Conservation (phyloP, 352 stramenopile genomes). For the Pythium scleroteichum region DNA sequence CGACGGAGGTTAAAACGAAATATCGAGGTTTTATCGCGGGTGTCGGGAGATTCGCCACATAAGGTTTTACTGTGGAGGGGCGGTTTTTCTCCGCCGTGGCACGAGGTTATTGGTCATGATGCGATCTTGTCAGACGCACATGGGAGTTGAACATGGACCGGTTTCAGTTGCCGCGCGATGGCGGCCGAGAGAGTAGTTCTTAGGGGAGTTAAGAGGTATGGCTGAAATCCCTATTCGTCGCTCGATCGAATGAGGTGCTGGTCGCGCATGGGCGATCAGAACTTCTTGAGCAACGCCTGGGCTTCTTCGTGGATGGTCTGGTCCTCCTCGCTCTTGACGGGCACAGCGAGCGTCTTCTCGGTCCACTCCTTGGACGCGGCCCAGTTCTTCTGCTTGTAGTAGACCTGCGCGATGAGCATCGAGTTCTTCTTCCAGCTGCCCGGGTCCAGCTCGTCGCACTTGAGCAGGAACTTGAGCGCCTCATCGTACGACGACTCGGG, state of each 20-base stretch:
- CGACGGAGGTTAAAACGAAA: too few species aligned
- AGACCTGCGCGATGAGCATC: constrained; percentile 77
- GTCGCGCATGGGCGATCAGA: constrained; percentile 6
- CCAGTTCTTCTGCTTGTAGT: constrained; percentile 79
- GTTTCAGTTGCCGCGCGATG: too few species aligned
- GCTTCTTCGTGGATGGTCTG: constrained; percentile 68
- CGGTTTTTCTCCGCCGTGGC: neutral
- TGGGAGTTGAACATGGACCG: too few species aligned
- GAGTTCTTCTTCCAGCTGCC: constrained; percentile 86
- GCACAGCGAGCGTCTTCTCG: constrained; percentile 64
- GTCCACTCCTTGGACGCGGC: constrained; percentile 68
- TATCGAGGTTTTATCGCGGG: neutral
- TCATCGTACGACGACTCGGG: constrained; percentile 84
- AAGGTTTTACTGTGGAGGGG: neutral
- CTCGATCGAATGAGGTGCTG: neutral
- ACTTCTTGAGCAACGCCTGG: constrained; percentile 32
- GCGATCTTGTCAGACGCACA: neutral
- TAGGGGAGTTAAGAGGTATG: neutral
- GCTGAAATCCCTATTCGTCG: neutral
- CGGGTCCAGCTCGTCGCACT: constrained; percentile 73
- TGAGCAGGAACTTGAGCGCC: constrained; percentile 68
- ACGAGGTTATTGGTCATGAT: constrained; percentile 1
- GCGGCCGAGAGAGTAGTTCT: neutral
- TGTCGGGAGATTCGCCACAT: neutral
- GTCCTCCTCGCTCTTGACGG: constrained; percentile 63